Evolutionary conservation across 768 basidiomycete species (phyloP).

Genomic region (Boletus edulis): DNA sequence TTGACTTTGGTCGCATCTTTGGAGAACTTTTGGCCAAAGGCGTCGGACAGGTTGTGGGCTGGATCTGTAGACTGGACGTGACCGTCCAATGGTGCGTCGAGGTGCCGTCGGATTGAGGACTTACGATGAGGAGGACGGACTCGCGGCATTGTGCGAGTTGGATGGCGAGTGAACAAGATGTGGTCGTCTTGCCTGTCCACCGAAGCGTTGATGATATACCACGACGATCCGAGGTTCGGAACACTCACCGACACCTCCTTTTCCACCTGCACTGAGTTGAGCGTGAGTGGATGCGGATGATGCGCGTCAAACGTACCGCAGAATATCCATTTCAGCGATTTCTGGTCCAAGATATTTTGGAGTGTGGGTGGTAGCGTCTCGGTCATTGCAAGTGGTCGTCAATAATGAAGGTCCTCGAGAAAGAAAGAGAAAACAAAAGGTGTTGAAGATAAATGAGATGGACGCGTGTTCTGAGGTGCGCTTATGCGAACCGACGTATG

Average conservation of each 20-base stretch:
- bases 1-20: constrained; percentile 99
- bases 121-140: constrained; percentile 94
- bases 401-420: background rate
- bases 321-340: constrained; percentile 96
- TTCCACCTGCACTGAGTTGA: constrained; percentile 65
- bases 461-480: constrained; percentile 20
- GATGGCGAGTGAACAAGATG: constrained; percentile 96
- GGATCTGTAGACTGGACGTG: constrained; percentile 87
- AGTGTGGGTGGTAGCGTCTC: constrained; percentile 77
- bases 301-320: constrained; percentile 63
- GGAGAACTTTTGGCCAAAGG: constrained; percentile 98
- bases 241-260: constrained; percentile 92
- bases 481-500: constrained; percentile 8
- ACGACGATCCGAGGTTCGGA: background rate
- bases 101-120: constrained; percentile 26
- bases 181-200: constrained; percentile 88
- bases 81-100: background rate
- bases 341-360: constrained; percentile 94
- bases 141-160: constrained; percentile 88
- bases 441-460: constrained; percentile 8
- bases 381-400: constrained; percentile 39
- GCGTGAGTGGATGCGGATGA: background rate
- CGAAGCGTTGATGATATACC: background rate
- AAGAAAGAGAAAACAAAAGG: constrained; percentile 2
- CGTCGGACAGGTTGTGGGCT: constrained; percentile 98